Conservation (phyloP, 2,329 filamentous ascomycete genomes). For the Cladorrhinum sp. region DNA sequence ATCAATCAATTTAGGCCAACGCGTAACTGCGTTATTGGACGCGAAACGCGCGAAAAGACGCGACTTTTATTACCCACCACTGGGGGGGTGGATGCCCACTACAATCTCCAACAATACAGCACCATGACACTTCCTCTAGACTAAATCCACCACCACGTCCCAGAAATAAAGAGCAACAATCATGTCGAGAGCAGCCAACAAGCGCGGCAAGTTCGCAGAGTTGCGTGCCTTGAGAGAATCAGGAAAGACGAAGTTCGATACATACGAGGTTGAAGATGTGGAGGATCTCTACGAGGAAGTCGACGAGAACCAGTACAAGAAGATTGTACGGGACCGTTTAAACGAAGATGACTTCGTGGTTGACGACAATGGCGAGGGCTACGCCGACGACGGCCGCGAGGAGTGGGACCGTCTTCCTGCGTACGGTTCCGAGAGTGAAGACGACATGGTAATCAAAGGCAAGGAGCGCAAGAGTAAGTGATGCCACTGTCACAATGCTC, state of each 20-base stretch:
- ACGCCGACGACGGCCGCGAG: conserved; percentile 92
- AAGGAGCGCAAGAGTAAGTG: conserved; percentile 52
- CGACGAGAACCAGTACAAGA: conserved; percentile 96
- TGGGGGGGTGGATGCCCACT: neutral
- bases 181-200: conserved; percentile 43
- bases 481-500: neutral
- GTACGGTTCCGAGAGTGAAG: conserved; percentile 73
- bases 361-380: conserved; percentile 95
- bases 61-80: neutral
- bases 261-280: conserved; percentile 82
- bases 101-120: neutral
- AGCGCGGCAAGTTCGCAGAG: conserved; percentile 65
- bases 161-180: conserved; percentile 4
- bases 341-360: conserved; percentile 98
- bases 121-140: neutral
- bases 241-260: conserved; percentile 86
- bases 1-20: conserved; percentile 2
- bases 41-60: conserved; percentile 6
- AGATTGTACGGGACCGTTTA: conserved; percentile 82
- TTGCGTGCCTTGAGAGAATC: conserved; percentile 79
- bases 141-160: neutral
- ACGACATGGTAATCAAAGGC: conserved; percentile 49
- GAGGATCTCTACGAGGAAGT: conserved; percentile 91
- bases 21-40: neutral
- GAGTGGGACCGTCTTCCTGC: conserved; percentile 78